These are phyloP conservation scores for Akebia trifoliata DNA, from an alignment of 164 flowering plant genomes.

Conservation along the genomic window DNA sequence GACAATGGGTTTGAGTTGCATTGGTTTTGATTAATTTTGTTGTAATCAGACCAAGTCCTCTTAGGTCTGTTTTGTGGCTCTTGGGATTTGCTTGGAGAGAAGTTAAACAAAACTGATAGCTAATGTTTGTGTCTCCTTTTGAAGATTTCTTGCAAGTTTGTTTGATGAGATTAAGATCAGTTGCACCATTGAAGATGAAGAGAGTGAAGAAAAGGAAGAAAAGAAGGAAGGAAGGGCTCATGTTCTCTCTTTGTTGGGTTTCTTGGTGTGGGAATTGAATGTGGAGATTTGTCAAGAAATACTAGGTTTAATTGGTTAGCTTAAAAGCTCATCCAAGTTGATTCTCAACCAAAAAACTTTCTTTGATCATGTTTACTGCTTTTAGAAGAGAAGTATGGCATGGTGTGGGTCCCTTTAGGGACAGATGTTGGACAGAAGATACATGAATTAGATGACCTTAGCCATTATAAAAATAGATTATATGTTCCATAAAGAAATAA, in stretches of 20 bases:
- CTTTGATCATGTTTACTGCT: not conserved
- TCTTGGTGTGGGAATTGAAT: not conserved
- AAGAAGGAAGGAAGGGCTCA: slow-evolving; percentile 3
- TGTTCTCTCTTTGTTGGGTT: not conserved
- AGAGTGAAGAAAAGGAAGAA: not conserved
- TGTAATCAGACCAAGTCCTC: slow-evolving; percentile 22
- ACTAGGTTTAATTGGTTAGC: not conserved
- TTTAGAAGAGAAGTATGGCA: not conserved
- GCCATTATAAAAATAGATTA: too few relatives aligned
- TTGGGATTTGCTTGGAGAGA: slow-evolving; percentile 15
- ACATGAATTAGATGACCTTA: too few relatives aligned
- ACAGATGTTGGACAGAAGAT: too few relatives aligned
- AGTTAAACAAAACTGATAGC: slow-evolving; percentile 24
- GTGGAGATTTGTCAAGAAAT: not conserved
- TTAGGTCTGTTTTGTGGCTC: slow-evolving; percentile 18
- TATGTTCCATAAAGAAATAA: too few relatives aligned
- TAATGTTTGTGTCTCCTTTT: not conserved
- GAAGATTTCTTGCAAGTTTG: slow-evolving; percentile 9
- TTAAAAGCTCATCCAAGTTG: not conserved
- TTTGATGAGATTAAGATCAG: not conserved
- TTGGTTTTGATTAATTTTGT: slow-evolving; percentile 15
- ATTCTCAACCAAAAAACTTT: not conserved
- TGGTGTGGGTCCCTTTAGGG: too few relatives aligned
- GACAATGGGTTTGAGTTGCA: slow-evolving; percentile 15
- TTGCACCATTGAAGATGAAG: not conserved